Evolutionary conservation across 305 asterid genomes (phyloP).

Genomic region (Fraxinus nigra): DNA sequence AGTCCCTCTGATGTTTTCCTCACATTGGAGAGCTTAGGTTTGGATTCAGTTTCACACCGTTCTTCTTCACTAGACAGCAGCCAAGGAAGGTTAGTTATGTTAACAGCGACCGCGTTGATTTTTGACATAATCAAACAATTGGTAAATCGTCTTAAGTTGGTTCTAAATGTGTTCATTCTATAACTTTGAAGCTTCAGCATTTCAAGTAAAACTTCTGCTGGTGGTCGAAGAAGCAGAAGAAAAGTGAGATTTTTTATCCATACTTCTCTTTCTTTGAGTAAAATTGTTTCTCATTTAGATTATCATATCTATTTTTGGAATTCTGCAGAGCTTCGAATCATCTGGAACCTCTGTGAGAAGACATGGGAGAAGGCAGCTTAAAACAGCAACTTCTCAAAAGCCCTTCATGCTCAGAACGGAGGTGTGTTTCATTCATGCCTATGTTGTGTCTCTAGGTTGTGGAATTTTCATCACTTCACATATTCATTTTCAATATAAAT

Average conservation of each 20-base stretch:
- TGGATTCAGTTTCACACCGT: constrained; percentile 41
- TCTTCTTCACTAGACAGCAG: constrained; percentile 67
- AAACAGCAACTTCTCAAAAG: constrained; percentile 47
- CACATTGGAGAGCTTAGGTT: constrained; percentile 77
- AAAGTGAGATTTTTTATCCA: constrained; percentile 47
- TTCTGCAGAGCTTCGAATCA: constrained; percentile 67
- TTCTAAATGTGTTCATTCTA: constrained; percentile 26
- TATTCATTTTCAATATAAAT: background rate
- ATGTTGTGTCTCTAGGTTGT: background rate
- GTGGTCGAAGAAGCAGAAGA: constrained; percentile 51
- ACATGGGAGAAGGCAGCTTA: constrained; percentile 45
- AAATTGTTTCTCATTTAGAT: constrained; percentile 1
- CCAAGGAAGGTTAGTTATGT: constrained; percentile 63
- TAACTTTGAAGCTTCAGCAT: constrained; percentile 37
- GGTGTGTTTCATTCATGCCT: constrained; percentile 38
- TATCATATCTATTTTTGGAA: constrained; percentile 20
- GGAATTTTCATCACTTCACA: background rate
- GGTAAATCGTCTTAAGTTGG: constrained; percentile 10
- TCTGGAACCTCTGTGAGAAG: constrained; percentile 44
- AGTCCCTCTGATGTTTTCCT: constrained; percentile 61
- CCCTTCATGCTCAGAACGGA: constrained; percentile 72
- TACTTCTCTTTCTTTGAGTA: background rate
- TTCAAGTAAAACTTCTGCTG: constrained; percentile 48
- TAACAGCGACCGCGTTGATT: constrained; percentile 8
- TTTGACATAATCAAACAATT: background rate